phyloP scores from a whole-genome alignment of 2,329 filamentous ascomycete genomes.

The Coniochaeta sp. region DNA sequence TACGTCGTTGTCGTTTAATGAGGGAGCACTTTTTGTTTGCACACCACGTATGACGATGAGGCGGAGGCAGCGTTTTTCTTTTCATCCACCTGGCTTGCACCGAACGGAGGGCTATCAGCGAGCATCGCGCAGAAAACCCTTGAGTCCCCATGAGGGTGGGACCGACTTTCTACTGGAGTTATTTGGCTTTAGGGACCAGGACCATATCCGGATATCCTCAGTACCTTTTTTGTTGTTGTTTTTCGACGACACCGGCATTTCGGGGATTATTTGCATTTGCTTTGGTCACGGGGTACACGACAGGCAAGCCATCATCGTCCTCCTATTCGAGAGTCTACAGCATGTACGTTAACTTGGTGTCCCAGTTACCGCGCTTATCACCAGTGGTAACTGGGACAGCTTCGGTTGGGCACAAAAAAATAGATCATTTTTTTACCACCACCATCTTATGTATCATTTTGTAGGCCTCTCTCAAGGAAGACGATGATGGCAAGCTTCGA shows the following conservation, averaged over 20 bases:
- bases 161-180: not conserved
- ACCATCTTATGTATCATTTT: constrained; percentile 23
- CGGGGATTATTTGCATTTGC: constrained; percentile 18
- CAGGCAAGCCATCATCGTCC: constrained; percentile 67
- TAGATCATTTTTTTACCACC: constrained; percentile 40
- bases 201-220: not conserved
- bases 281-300: constrained; percentile 32
- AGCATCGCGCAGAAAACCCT: not conserved
- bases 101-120: not conserved
- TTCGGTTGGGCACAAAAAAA: constrained; percentile 42
- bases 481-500: constrained; percentile 57
- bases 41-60: constrained; percentile 16
- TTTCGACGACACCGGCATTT: too few species aligned
- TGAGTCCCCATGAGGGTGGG: not conserved
- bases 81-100: not conserved
- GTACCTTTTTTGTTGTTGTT: not conserved
- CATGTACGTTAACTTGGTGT: constrained; percentile 59
- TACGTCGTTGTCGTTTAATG: constrained; percentile 13
- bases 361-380: constrained; percentile 20
- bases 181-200: not conserved
- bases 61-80: not conserved
- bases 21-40: constrained; percentile 10
- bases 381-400: constrained; percentile 19
- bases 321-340: constrained; percentile 42
- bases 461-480: constrained; percentile 40